A percentile compares a stretch with the other conserved stretches of the same genome.
phyloP scores from a whole-genome alignment of 805 yeast genomes.

The Yarrowia hollandica region DNA sequence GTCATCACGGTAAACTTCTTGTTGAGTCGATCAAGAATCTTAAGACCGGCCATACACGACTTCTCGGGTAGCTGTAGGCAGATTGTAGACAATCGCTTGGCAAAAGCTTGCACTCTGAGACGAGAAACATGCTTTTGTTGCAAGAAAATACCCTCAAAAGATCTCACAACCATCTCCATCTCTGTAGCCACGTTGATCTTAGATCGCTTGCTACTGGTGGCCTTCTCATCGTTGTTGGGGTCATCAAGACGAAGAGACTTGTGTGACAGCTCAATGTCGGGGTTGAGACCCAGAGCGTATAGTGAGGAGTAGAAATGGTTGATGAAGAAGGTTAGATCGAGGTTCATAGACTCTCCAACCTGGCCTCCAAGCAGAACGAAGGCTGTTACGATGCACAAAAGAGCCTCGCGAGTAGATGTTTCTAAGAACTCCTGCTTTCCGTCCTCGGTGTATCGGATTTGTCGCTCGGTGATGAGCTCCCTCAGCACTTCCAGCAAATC shows the following conservation, averaged over 20 bases:
- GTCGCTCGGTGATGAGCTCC: conserved; percentile 63
- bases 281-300: conserved; percentile 68
- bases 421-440: conserved; percentile 49
- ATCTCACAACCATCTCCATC: conserved; percentile 74
- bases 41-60: conserved; percentile 72
- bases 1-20: conserved; percentile 69
- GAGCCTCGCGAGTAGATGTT: conserved; percentile 56
- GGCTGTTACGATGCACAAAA: conserved; percentile 85
- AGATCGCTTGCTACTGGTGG: conserved; percentile 41
- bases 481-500: conserved; percentile 87
- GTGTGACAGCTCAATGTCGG: conserved; percentile 83
- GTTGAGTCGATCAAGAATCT: conserved; percentile 73
- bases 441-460: conserved; percentile 48
- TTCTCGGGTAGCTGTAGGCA: conserved; percentile 83
- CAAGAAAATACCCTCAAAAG: conserved; percentile 72
- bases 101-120: conserved; percentile 64
- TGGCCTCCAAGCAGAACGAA: conserved; percentile 81
- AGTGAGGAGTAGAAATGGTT: conserved; percentile 70
- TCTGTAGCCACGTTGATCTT: conserved; percentile 85
- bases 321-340: conserved; percentile 80
- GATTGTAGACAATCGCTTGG: conserved; percentile 71
- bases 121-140: conserved; percentile 34
- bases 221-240: conserved; percentile 49
- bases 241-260: conserved; percentile 78
- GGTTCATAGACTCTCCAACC: conserved; percentile 64